A percentile compares a stretch with the other conserved stretches of the same genome.
phyloP scores from a whole-genome alignment of 805 yeast species.

The Candida odintsovae region DNA sequence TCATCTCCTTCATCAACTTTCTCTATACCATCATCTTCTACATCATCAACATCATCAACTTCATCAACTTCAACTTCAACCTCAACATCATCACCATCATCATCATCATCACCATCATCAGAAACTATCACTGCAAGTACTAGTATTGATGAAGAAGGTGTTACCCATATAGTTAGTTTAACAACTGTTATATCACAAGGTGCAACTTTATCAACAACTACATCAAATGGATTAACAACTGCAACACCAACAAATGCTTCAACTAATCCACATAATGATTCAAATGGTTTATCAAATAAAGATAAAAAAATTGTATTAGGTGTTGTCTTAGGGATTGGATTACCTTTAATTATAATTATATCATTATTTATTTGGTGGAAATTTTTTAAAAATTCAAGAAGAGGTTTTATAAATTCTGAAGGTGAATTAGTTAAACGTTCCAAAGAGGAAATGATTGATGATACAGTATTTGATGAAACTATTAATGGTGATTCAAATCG shows the following conservation, averaged over 20 bases:
- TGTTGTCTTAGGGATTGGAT: conserved; percentile 64
- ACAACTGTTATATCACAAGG: conserved; percentile 13
- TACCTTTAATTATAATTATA: conserved; percentile 39
- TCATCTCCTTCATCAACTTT: no score
- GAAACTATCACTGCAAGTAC: conserved; percentile 3
- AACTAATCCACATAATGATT: not conserved
- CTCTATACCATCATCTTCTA: not conserved
- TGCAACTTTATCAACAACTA: conserved; percentile 20
- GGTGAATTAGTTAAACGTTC: conserved; percentile 20
- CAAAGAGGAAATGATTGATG: conserved; percentile 24
- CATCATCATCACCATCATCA: conserved; percentile 1
- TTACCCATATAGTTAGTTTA: conserved; percentile 15
- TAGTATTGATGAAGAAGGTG: conserved; percentile 7
- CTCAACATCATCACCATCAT: not conserved
- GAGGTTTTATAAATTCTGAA: conserved; percentile 21
- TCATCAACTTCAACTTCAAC: conserved; percentile 7
- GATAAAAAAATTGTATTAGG: conserved; percentile 56
- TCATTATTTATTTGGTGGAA: conserved; percentile 7
- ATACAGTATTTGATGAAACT: conserved; percentile 22
- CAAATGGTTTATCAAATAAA: conserved; percentile 36
- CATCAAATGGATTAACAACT: conserved; percentile 23
- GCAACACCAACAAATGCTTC: conserved; percentile 19
- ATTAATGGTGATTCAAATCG: conserved; percentile 12
- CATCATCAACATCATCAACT: not conserved
- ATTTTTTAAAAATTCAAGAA: conserved; percentile 9